Conservation (phyloP, 305 asterid species). For the Striga hermonthica region DNA sequence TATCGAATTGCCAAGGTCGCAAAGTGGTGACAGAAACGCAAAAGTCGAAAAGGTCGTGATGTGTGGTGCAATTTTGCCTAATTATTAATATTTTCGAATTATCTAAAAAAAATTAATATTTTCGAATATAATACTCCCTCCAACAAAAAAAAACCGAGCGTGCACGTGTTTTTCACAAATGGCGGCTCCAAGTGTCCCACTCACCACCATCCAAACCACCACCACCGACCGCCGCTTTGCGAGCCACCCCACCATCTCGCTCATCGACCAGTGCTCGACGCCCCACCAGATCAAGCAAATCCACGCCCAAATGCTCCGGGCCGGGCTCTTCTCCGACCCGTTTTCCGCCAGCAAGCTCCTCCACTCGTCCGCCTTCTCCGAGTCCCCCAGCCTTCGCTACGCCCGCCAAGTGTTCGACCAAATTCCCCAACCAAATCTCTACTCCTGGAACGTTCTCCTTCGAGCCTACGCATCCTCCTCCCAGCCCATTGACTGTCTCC, state of each 20-base stretch:
- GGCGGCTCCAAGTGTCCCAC: slow-evolving; percentile 44
- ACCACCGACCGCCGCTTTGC: slow-evolving; percentile 50
- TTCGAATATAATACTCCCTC: too few relatives aligned
- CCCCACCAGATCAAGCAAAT: slow-evolving; percentile 55
- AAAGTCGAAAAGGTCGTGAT: too few relatives aligned
- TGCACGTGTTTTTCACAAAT: slow-evolving; percentile 15
- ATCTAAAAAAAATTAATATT: too few relatives aligned
- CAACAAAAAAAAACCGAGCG: too few relatives aligned
- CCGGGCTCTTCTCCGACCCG: slow-evolving; percentile 63
- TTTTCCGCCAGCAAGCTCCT: slow-evolving; percentile 75
- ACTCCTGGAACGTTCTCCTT: slow-evolving; percentile 67
- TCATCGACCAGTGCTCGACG: slow-evolving; percentile 53
- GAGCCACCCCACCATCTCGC: slow-evolving; percentile 46
- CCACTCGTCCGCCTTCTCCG: slow-evolving; percentile 44
- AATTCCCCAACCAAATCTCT: slow-evolving; percentile 72
- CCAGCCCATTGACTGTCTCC: slow-evolving; percentile 38
- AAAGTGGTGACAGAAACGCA: too few relatives aligned
- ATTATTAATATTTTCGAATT: too few relatives aligned
- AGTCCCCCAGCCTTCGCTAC: slow-evolving; percentile 54
- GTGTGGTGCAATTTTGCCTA: too few relatives aligned
- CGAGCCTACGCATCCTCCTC: slow-evolving; percentile 55
- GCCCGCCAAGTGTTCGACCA: slow-evolving; percentile 69
- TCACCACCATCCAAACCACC: slow-evolving; percentile 37
- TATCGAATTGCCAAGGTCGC: too few relatives aligned
- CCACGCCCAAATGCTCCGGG: slow-evolving; percentile 72